Percentiles rank a stretch among this genome's conserved stretches.
phyloP scores from a whole-genome alignment of 2,329 filamentous ascomycete species.

The Cercospora sojina region DNA sequence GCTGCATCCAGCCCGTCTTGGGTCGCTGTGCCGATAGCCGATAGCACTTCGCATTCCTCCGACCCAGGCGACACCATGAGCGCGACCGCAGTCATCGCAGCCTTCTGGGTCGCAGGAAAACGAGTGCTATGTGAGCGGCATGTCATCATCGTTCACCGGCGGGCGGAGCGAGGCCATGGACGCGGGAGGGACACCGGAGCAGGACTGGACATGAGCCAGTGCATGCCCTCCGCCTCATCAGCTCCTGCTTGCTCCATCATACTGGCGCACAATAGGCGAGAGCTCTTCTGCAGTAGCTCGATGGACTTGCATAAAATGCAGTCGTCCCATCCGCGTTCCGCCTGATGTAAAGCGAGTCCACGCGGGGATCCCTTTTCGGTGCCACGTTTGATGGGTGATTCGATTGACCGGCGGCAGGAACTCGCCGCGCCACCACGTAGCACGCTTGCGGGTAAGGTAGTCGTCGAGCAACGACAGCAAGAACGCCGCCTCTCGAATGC shows the following conservation, averaged over 20 bases:
- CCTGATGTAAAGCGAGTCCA: neutral
- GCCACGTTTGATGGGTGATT: neutral
- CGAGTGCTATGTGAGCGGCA: neutral
- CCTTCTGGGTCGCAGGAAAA: neutral
- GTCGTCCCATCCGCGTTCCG: neutral
- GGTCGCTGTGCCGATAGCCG: neutral
- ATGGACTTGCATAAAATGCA: neutral
- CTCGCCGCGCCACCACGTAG: neutral
- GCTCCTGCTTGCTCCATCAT: neutral
- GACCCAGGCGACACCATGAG: neutral
- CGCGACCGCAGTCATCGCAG: neutral
- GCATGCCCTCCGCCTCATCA: no score
- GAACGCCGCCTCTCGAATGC: neutral
- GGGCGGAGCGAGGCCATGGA: neutral
- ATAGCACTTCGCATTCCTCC: neutral
- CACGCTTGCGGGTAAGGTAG: neutral
- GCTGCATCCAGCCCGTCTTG: neutral
- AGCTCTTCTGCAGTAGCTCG: neutral
- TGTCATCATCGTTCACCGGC: neutral
- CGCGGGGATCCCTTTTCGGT: neutral
- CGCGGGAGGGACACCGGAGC: neutral
- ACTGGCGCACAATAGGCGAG: neutral
- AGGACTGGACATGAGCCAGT: neutral
- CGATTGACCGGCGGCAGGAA: neutral
- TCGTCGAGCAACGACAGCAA: neutral